A percentile compares a stretch with the other conserved stretches of the same genome.
Evolutionary conservation across 306 rosid genomes (phyloP).

Genomic region (Lithocarpus polystachyus): DNA sequence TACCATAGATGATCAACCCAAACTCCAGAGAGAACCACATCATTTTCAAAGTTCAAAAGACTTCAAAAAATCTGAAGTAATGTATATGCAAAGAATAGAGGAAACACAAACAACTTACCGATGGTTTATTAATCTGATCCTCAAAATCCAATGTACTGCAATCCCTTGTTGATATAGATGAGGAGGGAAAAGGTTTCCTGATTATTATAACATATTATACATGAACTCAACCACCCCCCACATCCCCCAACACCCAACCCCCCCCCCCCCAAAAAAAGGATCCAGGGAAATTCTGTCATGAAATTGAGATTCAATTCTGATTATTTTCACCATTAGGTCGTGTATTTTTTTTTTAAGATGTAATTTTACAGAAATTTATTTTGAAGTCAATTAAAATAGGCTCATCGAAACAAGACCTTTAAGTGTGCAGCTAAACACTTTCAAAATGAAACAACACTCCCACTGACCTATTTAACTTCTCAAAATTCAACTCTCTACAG

Average conservation of each 20-base stretch:
- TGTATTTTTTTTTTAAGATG: too few relatives aligned
- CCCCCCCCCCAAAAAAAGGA: not conserved
- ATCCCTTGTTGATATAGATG: conserved; percentile 39
- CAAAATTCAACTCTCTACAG: conserved; percentile 14
- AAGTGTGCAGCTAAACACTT: not conserved
- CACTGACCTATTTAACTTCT: conserved; percentile 54
- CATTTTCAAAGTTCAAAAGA: not conserved
- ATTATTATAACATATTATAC: not conserved
- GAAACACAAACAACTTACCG: conserved; percentile 30
- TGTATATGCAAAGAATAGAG: not conserved
- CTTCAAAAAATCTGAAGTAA: conserved; percentile 1
- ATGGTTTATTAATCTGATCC: conserved; percentile 23
- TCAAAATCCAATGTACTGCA: conserved; percentile 39
- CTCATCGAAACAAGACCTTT: not conserved
- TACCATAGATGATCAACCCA: not conserved
- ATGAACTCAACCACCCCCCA: not conserved
- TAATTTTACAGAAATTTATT: too few relatives aligned
- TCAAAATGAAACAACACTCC: conserved; percentile 8
- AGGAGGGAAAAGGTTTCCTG: conserved; percentile 54
- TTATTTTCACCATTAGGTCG: too few relatives aligned
- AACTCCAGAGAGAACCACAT: not conserved
- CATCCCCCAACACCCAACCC: too few relatives aligned
- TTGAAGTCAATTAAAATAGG: too few relatives aligned
- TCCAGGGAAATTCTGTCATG: not conserved
- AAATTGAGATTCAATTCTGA: not conserved